Percentiles rank a stretch among this genome's conserved stretches.
These are phyloP conservation scores for Suillus occidentalis DNA, from an alignment of 768 basidiomycete species.

Conservation along the genomic window DNA sequence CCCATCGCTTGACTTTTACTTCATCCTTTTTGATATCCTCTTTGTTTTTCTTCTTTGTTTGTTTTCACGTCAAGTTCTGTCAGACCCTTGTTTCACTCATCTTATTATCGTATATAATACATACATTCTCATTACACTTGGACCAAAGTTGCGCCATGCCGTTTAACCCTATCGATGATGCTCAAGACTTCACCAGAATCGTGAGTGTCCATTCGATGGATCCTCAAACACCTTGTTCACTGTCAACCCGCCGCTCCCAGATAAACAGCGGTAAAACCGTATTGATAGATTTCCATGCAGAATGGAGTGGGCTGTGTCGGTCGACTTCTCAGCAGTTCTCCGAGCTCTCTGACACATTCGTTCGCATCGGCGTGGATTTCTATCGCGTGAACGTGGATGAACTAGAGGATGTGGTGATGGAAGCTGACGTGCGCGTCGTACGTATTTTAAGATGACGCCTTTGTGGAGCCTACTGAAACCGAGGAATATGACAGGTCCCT, in stretches of 20 bases:
- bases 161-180: constrained; percentile 18
- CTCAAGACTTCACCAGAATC: constrained; percentile 19
- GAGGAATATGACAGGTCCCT: constrained; percentile 17
- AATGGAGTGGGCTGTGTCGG: constrained; percentile 14
- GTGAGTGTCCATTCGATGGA: constrained; percentile 10
- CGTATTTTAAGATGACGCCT: constrained; percentile 19
- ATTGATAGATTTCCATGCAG: constrained; percentile 24
- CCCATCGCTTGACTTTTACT: neutral
- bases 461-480: neutral
- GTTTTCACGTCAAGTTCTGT: constrained; percentile 1
- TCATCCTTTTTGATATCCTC: neutral
- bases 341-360: constrained; percentile 22
- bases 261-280: constrained; percentile 27
- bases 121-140: neutral
- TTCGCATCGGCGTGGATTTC: constrained; percentile 46
- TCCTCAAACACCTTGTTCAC: neutral
- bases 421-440: constrained; percentile 64
- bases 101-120: neutral
- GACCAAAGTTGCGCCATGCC: constrained; percentile 13
- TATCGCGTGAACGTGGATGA: constrained; percentile 78
- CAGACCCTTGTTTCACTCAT: neutral
- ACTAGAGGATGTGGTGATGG: constrained; percentile 49
- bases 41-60: neutral
- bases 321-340: constrained; percentile 18
- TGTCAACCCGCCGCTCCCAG: constrained; percentile 10